A percentile compares a stretch with the other conserved stretches of the same genome.
Conservation (phyloP, 768 basidiomycete species). For the Chlorophyllum brunneum region DNA sequence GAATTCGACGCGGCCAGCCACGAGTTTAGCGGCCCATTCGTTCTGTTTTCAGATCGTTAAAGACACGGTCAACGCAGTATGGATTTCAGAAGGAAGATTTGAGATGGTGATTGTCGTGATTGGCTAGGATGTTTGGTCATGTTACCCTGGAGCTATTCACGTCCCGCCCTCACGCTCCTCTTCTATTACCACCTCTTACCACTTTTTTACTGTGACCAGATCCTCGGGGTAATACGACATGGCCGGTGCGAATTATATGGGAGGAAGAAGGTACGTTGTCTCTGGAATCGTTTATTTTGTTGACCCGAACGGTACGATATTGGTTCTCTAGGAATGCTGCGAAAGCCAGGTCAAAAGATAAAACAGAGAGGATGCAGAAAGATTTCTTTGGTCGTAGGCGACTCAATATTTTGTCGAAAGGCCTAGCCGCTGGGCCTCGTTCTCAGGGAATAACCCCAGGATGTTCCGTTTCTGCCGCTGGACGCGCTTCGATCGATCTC, state of each 20-base stretch:
- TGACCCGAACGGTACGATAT: neutral
- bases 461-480: neutral
- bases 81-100: too few species aligned
- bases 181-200: too few species aligned
- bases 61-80: too few species aligned
- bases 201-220: too few species aligned
- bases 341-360: constrained; percentile 55
- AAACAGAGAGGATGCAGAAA: constrained; percentile 50
- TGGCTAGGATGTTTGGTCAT: constrained; percentile 6
- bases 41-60: too few species aligned
- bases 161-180: neutral
- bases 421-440: constrained; percentile 20
- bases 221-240: too few species aligned
- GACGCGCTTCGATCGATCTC: constrained; percentile 19
- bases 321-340: constrained; percentile 47
- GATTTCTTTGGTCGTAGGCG: constrained; percentile 59
- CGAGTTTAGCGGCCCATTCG: too few species aligned
- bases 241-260: constrained; percentile 76
- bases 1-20: too few species aligned
- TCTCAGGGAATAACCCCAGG: constrained; percentile 14
- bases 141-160: neutral
- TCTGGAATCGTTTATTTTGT: neutral
- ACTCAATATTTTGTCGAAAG: constrained; percentile 46
- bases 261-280: constrained; percentile 53
- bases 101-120: too few species aligned